Base-by-base conservation (phyloP, 1,284 basidiomycete species). In the Naganishia sp. region DNA sequence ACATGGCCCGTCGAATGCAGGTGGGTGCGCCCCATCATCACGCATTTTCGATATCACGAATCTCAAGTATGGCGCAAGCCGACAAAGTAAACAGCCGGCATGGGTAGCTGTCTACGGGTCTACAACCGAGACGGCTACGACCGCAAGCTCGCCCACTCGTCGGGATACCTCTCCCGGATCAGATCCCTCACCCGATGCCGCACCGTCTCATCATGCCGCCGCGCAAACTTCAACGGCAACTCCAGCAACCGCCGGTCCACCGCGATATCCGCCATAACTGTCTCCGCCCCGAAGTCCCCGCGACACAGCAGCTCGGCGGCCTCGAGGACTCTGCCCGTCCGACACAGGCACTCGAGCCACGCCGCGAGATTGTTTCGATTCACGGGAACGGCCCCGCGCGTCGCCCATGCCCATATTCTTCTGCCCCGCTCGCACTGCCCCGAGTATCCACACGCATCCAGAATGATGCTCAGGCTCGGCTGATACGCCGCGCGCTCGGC, bases 281-380 rank as follows among this genome's bases (percentile, higher is more conserved):
- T 71, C 31, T 50, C 43, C 33, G 54, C 68, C 88, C 93, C 90
- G 68, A 88, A 84, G 16, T 25, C 33, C n/a, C 21, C 48, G 63
- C 84, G 69, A 69, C 87, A 87, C 18, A 88, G 82, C 21, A 86
- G 81, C 73, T 84, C 83, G 42, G 87, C 75, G 0, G 92, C 92
- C 60, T 91, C 88, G 25, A 87, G 84, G 33, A 90, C 72, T 70
- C 81, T 81, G 5, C 86, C 84, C 64, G 87, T 77, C 16, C 92
- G 84, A 72, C 89, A 90, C n/a, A 95, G 82, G 75, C 89, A 91
- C 77, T 95, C 92, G n/a, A 95, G 75, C 84, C 87, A 93, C 0
- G 86, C 83, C 67, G 89, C 87, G 88, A 90, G 93, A 69, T 77
- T 76, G 43, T 75, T 75, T 36, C 75, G 78, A 71, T 87, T 87